Base-by-base conservation (phyloP, 192 early-diverging fungal species). In the Rhizoclosmatium globosum region DNA sequence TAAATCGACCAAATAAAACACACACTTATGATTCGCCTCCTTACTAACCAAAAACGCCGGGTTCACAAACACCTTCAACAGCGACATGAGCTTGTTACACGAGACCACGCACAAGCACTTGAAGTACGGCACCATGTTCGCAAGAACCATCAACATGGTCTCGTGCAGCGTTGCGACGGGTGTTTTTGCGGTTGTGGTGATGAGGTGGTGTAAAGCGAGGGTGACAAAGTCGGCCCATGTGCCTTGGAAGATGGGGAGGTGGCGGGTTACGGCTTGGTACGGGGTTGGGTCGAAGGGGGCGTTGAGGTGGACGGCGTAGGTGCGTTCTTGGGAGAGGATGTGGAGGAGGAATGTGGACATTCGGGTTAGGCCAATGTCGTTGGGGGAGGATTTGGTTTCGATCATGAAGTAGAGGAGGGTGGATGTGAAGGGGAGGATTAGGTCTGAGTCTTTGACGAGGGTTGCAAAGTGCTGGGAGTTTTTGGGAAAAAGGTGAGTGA, bases 101-200 rank as follows among this genome's bases (percentile, higher is more conserved):
- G 95, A 89, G 1, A 90, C 82, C 15, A 90, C 86, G 47, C 92
- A 92, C 23, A 96, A 73, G 56, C 90, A 90, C 60, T 94, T 94
- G 57, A 96, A 70, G 71, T 94, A 93, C 3, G 95, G 94, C 0
- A 93, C 90, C 17, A 95, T 88, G 78, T 98, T 98, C 48, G 92
- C 84, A 38, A 98, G 85, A n/a, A 92, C 88, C 19, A 94, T 81
- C 39, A 98, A 84, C 42, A 95, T 74, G 44, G 92, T 91, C 61
- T 95, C 94, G 82, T 95, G 94, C 4, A 96, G 84, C 0, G 91
- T 85, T 4, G 87, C 71, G 47, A 95, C 79, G 21, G 87, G 81
- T 13, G 80, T 60, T 56, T 90, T 88, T 76, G 87, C 89, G 39
- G 94, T 94, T 11, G 94, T 89, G 39, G 94, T 89, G 58, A 95